Conservation (phyloP, 176 grass and related monocot genomes). For the Oryza punctata region DNA sequence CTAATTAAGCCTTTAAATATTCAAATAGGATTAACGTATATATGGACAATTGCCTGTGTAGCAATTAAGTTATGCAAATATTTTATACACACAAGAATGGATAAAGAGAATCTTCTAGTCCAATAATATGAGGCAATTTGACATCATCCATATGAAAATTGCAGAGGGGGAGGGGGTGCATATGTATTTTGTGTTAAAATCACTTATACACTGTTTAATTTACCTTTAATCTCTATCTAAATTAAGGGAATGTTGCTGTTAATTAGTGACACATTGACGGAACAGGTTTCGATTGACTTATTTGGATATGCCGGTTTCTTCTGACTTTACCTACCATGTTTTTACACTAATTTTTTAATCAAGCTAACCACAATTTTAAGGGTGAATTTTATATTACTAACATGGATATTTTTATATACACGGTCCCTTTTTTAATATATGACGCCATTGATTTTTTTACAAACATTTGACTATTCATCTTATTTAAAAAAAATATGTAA, state of each 20-base stretch:
- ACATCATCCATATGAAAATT: neutral
- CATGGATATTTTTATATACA: no score
- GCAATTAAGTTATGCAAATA: neutral
- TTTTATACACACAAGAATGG: neutral
- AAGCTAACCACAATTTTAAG: neutral
- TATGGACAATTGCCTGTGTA: no score
- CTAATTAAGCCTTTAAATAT: no score
- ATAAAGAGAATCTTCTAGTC: neutral
- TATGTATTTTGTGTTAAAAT: neutral
- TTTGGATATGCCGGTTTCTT: neutral
- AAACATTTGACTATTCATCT: no score
- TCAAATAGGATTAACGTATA: no score
- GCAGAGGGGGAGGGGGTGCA: neutral
- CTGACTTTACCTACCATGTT: neutral
- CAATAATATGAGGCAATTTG: neutral
- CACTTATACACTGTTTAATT: neutral
- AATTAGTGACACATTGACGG: neutral
- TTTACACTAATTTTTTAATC: neutral
- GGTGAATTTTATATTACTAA: neutral
- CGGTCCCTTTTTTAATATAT: no score
- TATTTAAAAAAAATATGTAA: no score
- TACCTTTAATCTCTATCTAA: neutral
- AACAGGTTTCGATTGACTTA: neutral
- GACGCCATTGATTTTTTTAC: no score
- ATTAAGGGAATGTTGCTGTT: neutral